Evolutionary conservation across 2,329 filamentous ascomycete species (phyloP), one percentile per base, ranked within the genome.

Genomic region (Aspergillus chevalieri): DNA sequence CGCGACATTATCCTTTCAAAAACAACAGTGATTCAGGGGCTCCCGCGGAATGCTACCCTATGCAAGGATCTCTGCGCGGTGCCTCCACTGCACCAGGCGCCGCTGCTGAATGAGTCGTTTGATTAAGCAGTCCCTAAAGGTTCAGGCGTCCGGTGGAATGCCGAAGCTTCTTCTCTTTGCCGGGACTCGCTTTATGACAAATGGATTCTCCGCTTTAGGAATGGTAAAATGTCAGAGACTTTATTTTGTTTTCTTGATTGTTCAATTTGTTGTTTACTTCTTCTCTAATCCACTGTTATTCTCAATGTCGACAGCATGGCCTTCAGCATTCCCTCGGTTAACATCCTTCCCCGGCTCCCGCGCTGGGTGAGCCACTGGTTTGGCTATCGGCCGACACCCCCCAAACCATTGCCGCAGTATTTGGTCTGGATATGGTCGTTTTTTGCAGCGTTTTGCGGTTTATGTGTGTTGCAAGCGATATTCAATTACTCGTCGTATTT

Each of bases 401-500:
- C 55, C 4, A 56, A 55, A 42, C 60, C 61, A n/a, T 52, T 62
- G 6, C 51, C 53, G 21, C 44, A 39, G 48, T 63, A 60, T 44
- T 47, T 54, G 46, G 24, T 59, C 39, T 59, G 58, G 28, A 46
- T 53, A n/a, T 64, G 60, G 60, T 64, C 61, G 12, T 62, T 64
- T 26, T 53, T 64, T 9, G 47, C 57, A 3, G 55, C 60, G 8
- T 64, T 64, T 44, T 60, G 59, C 17, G 60, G 60, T 30, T 57
- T 64, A 3, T 60, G 54, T 2, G 53, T 60, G 9, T 2, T 64
- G 6, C 60, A 63, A 48, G 55, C 47, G 8, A 38, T 64, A 38
- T 64, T 64, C 39, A 57, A 60, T 34, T 63, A 64, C 28, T 62
- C 61, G 1, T 45, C 57, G 10, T 62, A 62, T 33, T 64, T 64